Percentiles rank a stretch among this genome's conserved stretches.
phyloP scores from a whole-genome alignment of 2,329 filamentous ascomycete genomes.

The Diaporthe ampelina region DNA sequence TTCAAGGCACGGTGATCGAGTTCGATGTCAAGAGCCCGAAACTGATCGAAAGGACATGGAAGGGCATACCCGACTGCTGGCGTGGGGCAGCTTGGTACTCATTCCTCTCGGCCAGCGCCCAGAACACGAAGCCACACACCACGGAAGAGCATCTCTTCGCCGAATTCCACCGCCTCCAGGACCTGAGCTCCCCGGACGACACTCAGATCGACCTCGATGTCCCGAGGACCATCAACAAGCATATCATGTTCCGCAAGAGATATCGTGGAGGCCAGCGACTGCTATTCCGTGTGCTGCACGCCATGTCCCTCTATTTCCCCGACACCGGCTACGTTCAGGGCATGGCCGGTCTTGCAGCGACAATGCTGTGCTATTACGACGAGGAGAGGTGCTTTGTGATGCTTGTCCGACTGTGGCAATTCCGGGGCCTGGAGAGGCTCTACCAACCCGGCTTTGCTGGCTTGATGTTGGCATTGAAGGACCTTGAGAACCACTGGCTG shows the following conservation, averaged over 20 bases:
- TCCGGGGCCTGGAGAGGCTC: conserved; percentile 86
- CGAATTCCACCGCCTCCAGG: conserved; percentile 80
- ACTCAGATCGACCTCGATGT: conserved; percentile 98
- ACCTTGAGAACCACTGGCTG: conserved; percentile 90
- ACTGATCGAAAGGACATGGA: conserved; percentile 93
- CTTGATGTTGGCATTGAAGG: conserved; percentile 85
- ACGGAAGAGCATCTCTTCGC: conserved; percentile 80
- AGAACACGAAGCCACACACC: conserved; percentile 71
- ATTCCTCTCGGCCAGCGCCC: conserved; percentile 85
- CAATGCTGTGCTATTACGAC: conserved; percentile 95
- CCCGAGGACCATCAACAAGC: conserved; percentile 91
- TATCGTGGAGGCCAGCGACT: conserved; percentile 94
- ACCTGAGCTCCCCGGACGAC: conserved; percentile 85
- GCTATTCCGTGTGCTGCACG: conserved; percentile 92
- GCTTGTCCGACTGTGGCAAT: conserved; percentile 93
- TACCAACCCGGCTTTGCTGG: conserved; percentile 89
- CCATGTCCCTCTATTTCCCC: conserved; percentile 90
- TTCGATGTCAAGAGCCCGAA: conserved; percentile 89
- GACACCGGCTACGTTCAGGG: conserved; percentile 97
- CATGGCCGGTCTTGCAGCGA: conserved; percentile 94
- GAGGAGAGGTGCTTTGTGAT: conserved; percentile 96
- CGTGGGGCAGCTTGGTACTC: conserved; percentile 94
- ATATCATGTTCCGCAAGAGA: conserved; percentile 95
- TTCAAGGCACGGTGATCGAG: conserved; percentile 75
- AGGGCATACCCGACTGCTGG: conserved; percentile 97